These are phyloP conservation scores for Chrysoporthe puriensis DNA, from an alignment of 2,329 filamentous ascomycete genomes.

Conservation along the genomic window DNA sequence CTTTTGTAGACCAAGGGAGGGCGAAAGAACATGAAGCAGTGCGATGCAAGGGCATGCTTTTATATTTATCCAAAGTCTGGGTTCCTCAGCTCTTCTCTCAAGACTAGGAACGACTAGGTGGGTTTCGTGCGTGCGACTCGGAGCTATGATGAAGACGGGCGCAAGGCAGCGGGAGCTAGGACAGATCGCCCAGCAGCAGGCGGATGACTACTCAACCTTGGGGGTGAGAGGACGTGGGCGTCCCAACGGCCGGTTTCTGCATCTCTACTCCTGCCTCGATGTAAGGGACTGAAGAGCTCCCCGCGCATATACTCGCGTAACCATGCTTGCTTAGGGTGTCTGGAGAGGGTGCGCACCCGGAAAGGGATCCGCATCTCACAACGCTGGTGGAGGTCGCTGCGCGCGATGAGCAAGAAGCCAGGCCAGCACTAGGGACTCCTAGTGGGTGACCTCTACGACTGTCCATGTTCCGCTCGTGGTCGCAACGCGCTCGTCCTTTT, in stretches of 20 bases:
- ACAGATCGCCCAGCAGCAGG: not conserved
- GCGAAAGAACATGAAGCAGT: not conserved
- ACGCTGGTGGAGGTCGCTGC: not conserved
- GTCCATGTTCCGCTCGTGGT: conserved; percentile 19
- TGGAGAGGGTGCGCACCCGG: too few species aligned
- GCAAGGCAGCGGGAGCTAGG: not conserved
- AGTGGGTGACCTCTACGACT: conserved; percentile 12
- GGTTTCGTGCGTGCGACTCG: not conserved
- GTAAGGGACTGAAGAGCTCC: too few species aligned
- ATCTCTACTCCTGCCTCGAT: too few species aligned
- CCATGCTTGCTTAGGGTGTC: too few species aligned
- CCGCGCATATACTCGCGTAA: too few species aligned
- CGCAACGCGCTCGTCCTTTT: conserved; percentile 9
- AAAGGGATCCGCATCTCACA: too few species aligned
- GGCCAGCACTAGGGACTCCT: not conserved
- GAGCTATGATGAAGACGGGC: not conserved
- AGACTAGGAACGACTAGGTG: not conserved
- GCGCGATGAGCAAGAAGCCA: not conserved
- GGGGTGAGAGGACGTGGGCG: too few species aligned
- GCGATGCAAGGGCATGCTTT: too few species aligned
- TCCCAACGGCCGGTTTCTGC: too few species aligned
- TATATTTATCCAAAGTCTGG: too few species aligned
- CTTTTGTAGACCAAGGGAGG: not conserved
- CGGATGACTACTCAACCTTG: not conserved
- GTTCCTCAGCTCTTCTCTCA: not conserved